Conservation (phyloP, 192 early-diverging fungal genomes). For the Rhizoclosmatium globosum region DNA sequence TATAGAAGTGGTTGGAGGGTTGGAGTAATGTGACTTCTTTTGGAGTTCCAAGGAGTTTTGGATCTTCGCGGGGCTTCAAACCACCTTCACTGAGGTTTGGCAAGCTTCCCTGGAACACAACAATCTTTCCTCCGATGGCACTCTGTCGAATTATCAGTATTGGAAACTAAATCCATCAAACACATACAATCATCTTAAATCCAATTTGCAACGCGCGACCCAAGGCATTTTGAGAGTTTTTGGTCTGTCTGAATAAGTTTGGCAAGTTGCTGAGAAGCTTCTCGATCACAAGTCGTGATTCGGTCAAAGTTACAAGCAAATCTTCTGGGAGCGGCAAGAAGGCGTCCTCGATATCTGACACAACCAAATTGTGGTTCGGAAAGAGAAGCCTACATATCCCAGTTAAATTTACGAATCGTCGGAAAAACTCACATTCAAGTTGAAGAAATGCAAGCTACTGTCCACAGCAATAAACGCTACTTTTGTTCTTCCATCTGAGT, state of each 20-base stretch:
- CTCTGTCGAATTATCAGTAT: conserved; percentile 46
- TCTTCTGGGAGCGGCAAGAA: conserved; percentile 91
- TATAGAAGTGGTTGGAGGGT: conserved; percentile 89
- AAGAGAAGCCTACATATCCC: conserved; percentile 39
- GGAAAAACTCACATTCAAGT: conserved; percentile 65
- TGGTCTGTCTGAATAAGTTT: conserved; percentile 88
- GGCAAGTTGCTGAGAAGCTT: conserved; percentile 73
- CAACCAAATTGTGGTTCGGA: conserved; percentile 94
- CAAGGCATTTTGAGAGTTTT: conserved; percentile 79
- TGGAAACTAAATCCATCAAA: conserved; percentile 18
- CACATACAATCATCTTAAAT: conserved; percentile 77
- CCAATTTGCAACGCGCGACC: conserved; percentile 86
- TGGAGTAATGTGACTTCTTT: conserved; percentile 88
- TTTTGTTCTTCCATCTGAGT: conserved; percentile 87
- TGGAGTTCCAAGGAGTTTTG: conserved; percentile 86
- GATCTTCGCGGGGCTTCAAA: conserved; percentile 85
- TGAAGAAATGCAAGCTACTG: conserved; percentile 89
- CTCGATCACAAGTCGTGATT: conserved; percentile 79
- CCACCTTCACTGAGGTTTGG: conserved; percentile 84
- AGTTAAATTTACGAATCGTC: conserved; percentile 42
- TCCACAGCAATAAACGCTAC: conserved; percentile 93
- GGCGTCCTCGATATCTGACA: conserved; percentile 89
- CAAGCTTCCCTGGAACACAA: conserved; percentile 80
- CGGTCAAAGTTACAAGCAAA: conserved; percentile 86
- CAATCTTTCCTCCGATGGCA: conserved; percentile 89